Percentiles rank a stretch among this genome's conserved stretches.
Conservation (phyloP, 1,284 basidiomycete species). For the Cystobasidium slooffiae region DNA sequence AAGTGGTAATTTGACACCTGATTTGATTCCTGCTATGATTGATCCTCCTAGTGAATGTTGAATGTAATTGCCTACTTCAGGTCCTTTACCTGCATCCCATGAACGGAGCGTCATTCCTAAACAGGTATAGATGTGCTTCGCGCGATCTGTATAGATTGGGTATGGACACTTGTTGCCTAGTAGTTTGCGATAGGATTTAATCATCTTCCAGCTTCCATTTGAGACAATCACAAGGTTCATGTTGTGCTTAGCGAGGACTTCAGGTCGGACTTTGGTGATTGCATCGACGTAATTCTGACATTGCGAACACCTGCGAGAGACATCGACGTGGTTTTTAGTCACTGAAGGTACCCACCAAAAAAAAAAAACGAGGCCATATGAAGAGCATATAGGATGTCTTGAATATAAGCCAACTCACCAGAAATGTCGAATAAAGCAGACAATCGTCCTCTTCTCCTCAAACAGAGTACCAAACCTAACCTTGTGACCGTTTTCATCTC, state of each 20-base stretch:
- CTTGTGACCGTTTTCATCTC: constrained; percentile 40
- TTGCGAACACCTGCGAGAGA: constrained; percentile 9
- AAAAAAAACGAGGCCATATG: background rate
- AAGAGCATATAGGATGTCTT: background rate
- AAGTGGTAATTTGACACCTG: constrained; percentile 23
- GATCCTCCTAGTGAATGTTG: constrained; percentile 30
- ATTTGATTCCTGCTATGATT: constrained; percentile 10
- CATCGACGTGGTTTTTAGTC: background rate
- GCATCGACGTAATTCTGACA: constrained; percentile 65
- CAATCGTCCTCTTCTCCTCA: constrained; percentile 62
- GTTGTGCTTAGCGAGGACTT: constrained; percentile 60
- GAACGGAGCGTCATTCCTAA: constrained; percentile 62
- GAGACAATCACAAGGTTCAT: constrained; percentile 65
- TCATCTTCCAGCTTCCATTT: constrained; percentile 67
- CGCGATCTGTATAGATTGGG: constrained; percentile 66
- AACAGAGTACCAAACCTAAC: constrained; percentile 44
- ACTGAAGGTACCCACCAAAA: background rate
- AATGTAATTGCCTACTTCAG: constrained; percentile 33
- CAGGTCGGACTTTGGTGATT: constrained; percentile 59
- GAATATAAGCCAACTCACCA: constrained; percentile 20
- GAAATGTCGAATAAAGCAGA: constrained; percentile 66
- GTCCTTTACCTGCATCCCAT: constrained; percentile 29
- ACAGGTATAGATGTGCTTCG: constrained; percentile 62
- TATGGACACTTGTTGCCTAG: constrained; percentile 45
- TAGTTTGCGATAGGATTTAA: constrained; percentile 61